Base-by-base conservation (phyloP, 495 filamentous ascomycete genomes). In the Patellaria atrata region DNA sequence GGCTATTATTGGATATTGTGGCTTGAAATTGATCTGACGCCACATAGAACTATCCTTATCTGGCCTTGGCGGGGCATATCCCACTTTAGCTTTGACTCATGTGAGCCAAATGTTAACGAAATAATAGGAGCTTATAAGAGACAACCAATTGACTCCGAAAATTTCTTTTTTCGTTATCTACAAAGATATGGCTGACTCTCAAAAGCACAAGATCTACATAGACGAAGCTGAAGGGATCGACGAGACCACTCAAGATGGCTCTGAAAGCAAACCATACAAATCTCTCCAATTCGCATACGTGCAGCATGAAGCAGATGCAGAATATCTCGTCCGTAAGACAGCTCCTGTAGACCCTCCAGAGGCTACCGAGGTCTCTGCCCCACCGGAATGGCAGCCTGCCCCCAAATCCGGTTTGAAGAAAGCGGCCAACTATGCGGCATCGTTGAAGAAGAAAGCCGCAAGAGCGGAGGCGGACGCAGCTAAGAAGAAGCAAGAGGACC, bases 321-420 rank as follows among this genome's bases (percentile, higher is more conserved):
- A 70, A 48, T 89, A 85, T 54, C 58, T 78, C 24, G 73, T 64
- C 4, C 73, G 75, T 52, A 75, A 78, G 51, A 79, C 75, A 17
- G 59, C 68, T 32, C 78, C 72, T 41, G 79, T 73, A 22, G 60
- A 72, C 10, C 53, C 73, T n/a, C 66, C 61, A 14, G 68, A 73
- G 46, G 67, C 71, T 55, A 63, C 67, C 33, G 75, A 75, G 43
- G 62, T 63, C 25, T 58, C 58, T 5, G 54, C 59, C 22, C 62
- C 64, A 32, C 44, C 68, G 41, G 69, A 77, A 43, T 93, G 79
- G 77, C 82, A 86, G 56, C 72, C 79, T 34, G 77, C 78, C 5
- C 75, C 82, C 27, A 87, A 86, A 63, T 75, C 73, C 27, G 82
- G 82, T 15, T 46, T 81, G 51, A 91, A 89, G 67, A 89, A 91